Percentiles rank a stretch among this genome's conserved stretches.
Evolutionary conservation across 164 flowering plant species (phyloP).

Genomic region (Malania oleifera): DNA sequence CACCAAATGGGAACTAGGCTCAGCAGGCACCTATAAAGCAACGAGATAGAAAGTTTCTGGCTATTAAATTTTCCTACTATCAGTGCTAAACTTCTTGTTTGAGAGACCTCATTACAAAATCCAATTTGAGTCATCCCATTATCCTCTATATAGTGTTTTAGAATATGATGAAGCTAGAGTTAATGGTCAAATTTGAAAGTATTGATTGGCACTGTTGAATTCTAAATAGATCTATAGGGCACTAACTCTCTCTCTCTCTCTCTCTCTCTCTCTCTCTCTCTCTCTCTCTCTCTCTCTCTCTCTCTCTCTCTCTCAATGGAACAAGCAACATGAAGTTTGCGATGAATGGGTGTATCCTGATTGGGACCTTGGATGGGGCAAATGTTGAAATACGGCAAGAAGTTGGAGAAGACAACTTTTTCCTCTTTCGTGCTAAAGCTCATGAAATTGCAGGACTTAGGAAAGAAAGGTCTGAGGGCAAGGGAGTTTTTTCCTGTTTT

Average conservation of each 20-base stretch:
- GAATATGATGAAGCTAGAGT: neutral
- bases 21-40: no score
- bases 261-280: no score
- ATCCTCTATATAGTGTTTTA: neutral
- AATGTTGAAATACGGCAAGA: constrained; percentile 95
- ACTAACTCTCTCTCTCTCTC: neutral
- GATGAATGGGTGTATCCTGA: constrained; percentile 90
- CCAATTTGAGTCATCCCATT: no score
- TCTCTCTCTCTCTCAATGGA: no score
- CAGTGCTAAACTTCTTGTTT: no score
- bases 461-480: constrained; percentile 85
- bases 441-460: constrained; percentile 78
- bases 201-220: neutral
- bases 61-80: no score
- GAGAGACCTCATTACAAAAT: no score
- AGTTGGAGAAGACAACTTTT: constrained; percentile 91
- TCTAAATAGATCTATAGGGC: neutral
- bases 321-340: constrained; percentile 99
- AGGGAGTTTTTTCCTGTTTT: no score
- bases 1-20: no score
- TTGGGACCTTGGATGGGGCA: constrained; percentile 96
- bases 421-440: constrained; percentile 89
- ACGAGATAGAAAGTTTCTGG: no score
- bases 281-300: no score
- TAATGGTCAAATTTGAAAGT: neutral